Evolutionary conservation across 768 basidiomycete species (phyloP), one percentile per base, ranked within the genome.

Genomic region (Mycena floridula): DNA sequence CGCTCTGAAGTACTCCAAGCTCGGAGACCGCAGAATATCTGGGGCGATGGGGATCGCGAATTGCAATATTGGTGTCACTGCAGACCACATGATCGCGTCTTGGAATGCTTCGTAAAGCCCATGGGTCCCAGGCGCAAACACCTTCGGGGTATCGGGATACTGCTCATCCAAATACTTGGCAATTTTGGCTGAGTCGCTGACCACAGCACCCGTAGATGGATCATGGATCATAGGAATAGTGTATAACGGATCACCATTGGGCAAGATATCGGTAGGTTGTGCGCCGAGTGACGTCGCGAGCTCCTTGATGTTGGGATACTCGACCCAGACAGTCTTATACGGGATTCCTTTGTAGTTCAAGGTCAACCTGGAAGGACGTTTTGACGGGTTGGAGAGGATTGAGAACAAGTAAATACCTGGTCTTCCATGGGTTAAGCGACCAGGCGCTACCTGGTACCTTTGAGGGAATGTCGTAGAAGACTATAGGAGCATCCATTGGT

Each of bases 151-250:
- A 39, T 63, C 56, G 0, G 77, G 73, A 50, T 77, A 80, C 1
- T 64, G 61, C 2, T 60, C 57, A 44, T 80, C 78, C 44, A 80
- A 63, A 54, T 81, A 77, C 13, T 62, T 50, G 1, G 72, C 76
- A 45, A 81, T 79, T 25, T 48, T 52, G 28, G 59, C 50, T 0
- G 77, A 77, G 25, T 79, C 72, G 8, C 66, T 49, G 24, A 79
- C 26, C 5, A 59, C 44, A 2, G 54, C 47, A 5, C 61, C 62
- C 5, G 72, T 76, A 25, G 55, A 55, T 0, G 67, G 65, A 51
- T 80, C 77, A 50, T 69, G 54, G 43, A 82, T 75, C 23, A 69
- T 62, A 0, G 80, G 79, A 0, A 76, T 58, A 9, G 73, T 76
- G 56, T 77, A 75, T 28, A 47, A 47, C 1, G 54, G 61, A 8